phyloP scores from a whole-genome alignment of 1,139 yeast genomes.

The Candida tunisiensis region DNA sequence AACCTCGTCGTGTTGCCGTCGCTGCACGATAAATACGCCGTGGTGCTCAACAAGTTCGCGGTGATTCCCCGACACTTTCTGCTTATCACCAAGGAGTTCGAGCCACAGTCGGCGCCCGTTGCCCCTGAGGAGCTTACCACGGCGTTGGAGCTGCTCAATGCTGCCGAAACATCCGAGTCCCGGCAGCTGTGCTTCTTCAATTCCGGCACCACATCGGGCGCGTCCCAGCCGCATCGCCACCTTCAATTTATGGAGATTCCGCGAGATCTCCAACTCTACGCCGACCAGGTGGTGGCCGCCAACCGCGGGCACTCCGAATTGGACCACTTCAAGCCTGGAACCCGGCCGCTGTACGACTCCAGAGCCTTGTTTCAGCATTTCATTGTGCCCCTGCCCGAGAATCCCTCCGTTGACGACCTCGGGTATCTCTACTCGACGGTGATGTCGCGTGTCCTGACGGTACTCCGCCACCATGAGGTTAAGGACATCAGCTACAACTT shows the following conservation, averaged over 20 bases:
- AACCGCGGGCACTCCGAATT: constrained; percentile 26
- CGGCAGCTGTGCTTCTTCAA: constrained; percentile 70
- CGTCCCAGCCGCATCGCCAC: constrained; percentile 88
- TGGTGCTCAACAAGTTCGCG: constrained; percentile 76
- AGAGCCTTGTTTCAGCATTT: constrained; percentile 71
- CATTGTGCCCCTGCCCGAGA: constrained; percentile 39
- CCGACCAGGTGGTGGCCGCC: constrained; percentile 33
- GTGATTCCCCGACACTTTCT: constrained; percentile 65
- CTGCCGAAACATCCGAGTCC: constrained; percentile 19
- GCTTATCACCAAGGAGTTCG: constrained; percentile 56
- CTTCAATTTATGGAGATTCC: constrained; percentile 72
- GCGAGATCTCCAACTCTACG: constrained; percentile 37
- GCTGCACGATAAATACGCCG: constrained; percentile 30
- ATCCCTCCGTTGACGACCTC: constrained; percentile 23
- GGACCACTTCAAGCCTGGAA: constrained; percentile 48
- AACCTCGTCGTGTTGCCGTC: constrained; percentile 45
- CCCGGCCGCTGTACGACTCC: constrained; percentile 35
- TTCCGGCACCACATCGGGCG: constrained; percentile 78
- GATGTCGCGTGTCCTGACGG: constrained; percentile 41
- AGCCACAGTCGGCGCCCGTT: constrained; percentile 56
- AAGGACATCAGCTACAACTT: constrained; percentile 54
- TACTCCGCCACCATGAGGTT: constrained; percentile 5
- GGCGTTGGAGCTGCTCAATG: constrained; percentile 34
- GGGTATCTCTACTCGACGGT: constrained; percentile 55
- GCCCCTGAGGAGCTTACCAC: constrained; percentile 49